These are phyloP conservation scores for Vigna trinervia DNA, from an alignment of 306 rosid species.

Conservation along the genomic window DNA sequence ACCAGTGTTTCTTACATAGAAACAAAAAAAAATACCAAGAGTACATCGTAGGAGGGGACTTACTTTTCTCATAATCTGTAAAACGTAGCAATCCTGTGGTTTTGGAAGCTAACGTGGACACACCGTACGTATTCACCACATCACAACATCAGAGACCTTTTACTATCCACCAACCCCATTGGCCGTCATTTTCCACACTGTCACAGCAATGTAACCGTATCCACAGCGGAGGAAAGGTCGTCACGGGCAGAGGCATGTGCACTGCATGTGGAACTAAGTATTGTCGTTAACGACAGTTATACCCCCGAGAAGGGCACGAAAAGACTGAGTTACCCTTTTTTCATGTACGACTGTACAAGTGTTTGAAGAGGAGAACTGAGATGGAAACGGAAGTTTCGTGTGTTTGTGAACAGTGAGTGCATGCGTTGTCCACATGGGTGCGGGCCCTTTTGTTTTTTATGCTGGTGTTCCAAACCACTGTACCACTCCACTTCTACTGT, in stretches of 20 bases:
- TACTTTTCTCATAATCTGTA: background rate
- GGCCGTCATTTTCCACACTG: slow-evolving; percentile 12
- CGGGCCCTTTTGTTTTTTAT: slow-evolving; percentile 37
- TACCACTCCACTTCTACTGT: slow-evolving; percentile 8
- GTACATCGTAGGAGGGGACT: background rate
- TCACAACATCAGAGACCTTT: background rate
- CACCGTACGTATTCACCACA: background rate
- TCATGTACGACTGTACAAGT: background rate
- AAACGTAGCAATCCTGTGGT: background rate
- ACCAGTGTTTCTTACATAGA: background rate
- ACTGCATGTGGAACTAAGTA: background rate
- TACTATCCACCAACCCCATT: slow-evolving; percentile 13
- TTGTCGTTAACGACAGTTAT: background rate
- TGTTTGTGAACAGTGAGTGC: slow-evolving; percentile 35
- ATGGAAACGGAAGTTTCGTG: background rate
- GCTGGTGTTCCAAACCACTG: slow-evolving; percentile 17
- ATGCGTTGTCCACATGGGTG: slow-evolving; percentile 41
- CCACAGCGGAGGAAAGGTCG: slow-evolving; percentile 34
- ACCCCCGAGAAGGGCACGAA: background rate
- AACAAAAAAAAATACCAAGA: slow-evolving; percentile 13
- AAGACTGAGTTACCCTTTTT: slow-evolving; percentile 8
- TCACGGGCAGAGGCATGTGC: slow-evolving; percentile 48
- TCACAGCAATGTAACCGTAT: slow-evolving; percentile 30
- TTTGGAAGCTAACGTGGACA: slow-evolving; percentile 1
- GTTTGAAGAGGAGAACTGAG: background rate